These are phyloP conservation scores for Arthrobotrys conoides DNA, from an alignment of 2,329 filamentous ascomycete genomes.

Conservation along the genomic window DNA sequence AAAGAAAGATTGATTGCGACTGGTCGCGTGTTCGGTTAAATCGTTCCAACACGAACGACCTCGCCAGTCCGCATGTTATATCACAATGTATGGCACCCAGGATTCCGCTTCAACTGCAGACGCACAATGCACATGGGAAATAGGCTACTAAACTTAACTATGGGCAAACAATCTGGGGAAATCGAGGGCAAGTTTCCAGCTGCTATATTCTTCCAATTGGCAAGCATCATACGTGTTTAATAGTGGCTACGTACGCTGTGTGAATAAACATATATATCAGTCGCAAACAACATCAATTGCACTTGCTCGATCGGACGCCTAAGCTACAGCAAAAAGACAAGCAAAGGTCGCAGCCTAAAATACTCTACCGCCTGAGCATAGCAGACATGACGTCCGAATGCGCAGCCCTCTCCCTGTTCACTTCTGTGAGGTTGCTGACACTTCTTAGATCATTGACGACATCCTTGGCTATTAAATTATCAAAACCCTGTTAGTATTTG, in stretches of 20 bases:
- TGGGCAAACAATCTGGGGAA: slow-evolving; percentile 9
- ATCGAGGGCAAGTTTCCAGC: neutral
- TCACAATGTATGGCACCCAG: neutral
- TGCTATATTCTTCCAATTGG: slow-evolving; percentile 19
- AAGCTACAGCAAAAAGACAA: slow-evolving; percentile 14
- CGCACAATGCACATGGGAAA: neutral
- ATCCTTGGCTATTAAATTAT: slow-evolving; percentile 78
- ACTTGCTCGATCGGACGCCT: slow-evolving; percentile 14
- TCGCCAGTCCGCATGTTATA: slow-evolving; percentile 15
- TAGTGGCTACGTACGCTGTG: slow-evolving; percentile 22
- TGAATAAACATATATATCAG: neutral
- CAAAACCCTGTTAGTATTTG: slow-evolving; percentile 16
- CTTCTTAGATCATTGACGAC: slow-evolving; percentile 95
- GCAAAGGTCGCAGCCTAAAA: slow-evolving; percentile 1
- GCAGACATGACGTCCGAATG: slow-evolving; percentile 88
- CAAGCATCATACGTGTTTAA: slow-evolving; percentile 23
- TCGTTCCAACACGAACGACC: slow-evolving; percentile 29
- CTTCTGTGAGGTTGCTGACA: slow-evolving; percentile 81
- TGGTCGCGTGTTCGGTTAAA: slow-evolving; percentile 57
- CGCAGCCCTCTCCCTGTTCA: slow-evolving; percentile 83
- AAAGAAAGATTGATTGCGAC: slow-evolving; percentile 14
- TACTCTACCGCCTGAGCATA: slow-evolving; percentile 66
- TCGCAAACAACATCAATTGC: slow-evolving; percentile 12
- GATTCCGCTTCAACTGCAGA: neutral
- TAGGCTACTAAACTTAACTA: slow-evolving; percentile 9